phyloP scores from a whole-genome alignment of 2,329 filamentous ascomycete genomes.

The Cryoendolithus antarcticus region DNA sequence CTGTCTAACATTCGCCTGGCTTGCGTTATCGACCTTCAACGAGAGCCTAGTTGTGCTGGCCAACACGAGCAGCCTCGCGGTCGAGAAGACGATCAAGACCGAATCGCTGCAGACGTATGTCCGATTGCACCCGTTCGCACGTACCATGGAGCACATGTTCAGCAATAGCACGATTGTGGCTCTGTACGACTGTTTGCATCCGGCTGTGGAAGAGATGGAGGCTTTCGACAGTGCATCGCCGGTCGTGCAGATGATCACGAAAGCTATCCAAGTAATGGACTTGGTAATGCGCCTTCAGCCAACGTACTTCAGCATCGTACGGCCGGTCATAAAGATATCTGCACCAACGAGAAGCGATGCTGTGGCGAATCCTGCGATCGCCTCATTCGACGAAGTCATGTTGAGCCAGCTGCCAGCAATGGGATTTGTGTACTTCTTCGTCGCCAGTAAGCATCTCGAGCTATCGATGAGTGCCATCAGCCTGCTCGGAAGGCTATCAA shows the following conservation, averaged over 20 bases:
- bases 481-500: slow-evolving; percentile 74
- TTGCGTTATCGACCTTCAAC: slow-evolving; percentile 78
- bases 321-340: slow-evolving; percentile 61
- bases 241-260: slow-evolving; percentile 63
- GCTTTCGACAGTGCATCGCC: slow-evolving; percentile 66
- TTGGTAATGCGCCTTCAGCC: slow-evolving; percentile 75
- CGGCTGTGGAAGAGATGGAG: slow-evolving; percentile 60
- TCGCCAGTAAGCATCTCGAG: slow-evolving; percentile 64
- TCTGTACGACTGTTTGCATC: slow-evolving; percentile 66
- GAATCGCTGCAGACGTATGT: slow-evolving; percentile 70
- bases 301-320: slow-evolving; percentile 81
- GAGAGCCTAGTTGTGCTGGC: slow-evolving; percentile 81
- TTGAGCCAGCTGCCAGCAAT: slow-evolving; percentile 68
- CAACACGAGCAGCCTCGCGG: slow-evolving; percentile 61
- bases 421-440: slow-evolving; percentile 54
- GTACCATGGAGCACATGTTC: slow-evolving; percentile 97
- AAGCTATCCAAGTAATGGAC: slow-evolving; percentile 73
- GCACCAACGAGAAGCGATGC: slow-evolving; percentile 45
- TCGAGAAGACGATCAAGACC: slow-evolving; percentile 65
- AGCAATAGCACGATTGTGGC: slow-evolving; percentile 76
- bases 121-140: slow-evolving; percentile 77
- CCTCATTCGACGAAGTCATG: slow-evolving; percentile 83
- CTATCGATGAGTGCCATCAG: slow-evolving; percentile 70
- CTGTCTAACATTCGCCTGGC: slow-evolving; percentile 72
- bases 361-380: slow-evolving; percentile 62